Base-by-base conservation (phyloP, 306 rosid genomes). In the Oemleria cerasiformis region DNA sequence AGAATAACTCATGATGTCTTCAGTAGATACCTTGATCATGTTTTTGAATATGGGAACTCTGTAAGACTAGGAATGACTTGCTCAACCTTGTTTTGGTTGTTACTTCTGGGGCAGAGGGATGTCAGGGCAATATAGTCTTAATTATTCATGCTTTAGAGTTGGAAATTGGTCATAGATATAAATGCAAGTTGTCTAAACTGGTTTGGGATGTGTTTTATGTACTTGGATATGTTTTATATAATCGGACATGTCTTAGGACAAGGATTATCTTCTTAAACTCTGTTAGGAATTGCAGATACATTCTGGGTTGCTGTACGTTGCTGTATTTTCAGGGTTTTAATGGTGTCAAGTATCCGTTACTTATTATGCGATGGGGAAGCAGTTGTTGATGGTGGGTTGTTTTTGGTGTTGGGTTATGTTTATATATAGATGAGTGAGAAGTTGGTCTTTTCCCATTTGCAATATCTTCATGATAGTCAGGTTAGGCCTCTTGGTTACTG, bases 401-500 rank as follows among this genome's bases (percentile, higher is more conserved):
- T 67, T 70, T 70, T 76, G 72, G 39, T 82, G 63, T 54, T 79
- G 71, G 81, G 71, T 78, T 73, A 12, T 76, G 53, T 70, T 34
- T 67, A 25, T 2, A 25, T 1, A 63, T 59, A 70, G 71, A 80
- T 65, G 81, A 74, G 70, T 65, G 82, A 55, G 67, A 70, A 66
- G 82, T 83, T 86, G 39, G 76, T 76, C 56, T 68, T 61, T 69
- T 81, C 20, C 68, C 42, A 38, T 78, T 49, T 65, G 58, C 62
- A 77, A 23, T 66, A 69, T 72, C 84, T 85, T 81, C 84, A 92
- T 88, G 96, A 83, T 88, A 77, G 87, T 78, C 57, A 85, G 89
- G 85, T 75, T 92, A 76, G 84, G 92, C 71, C 70, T 90, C 72
- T 40, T 92, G 69, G 87, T 88, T 50, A 92, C 98, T 90, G 96